Base-by-base conservation (phyloP, 192 early-diverging fungal genomes). In the Paraglomus brasilianum region DNA sequence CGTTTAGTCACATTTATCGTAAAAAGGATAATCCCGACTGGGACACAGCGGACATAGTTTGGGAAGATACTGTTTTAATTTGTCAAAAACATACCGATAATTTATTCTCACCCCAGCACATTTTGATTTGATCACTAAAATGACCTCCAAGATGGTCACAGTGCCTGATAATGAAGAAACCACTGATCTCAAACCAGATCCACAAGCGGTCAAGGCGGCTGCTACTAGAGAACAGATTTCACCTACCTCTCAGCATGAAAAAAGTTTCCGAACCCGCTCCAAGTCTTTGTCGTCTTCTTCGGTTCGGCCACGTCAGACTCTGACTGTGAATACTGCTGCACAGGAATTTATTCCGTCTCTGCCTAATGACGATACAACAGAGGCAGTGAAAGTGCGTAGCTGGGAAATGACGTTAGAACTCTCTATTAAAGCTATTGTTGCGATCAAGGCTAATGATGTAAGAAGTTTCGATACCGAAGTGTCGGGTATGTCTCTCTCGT, bases 391-490 rank as follows among this genome's bases (percentile, higher is more conserved):
- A 80, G 0, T 30, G 30, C 30, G 30, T 30, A 30, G 30, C 30
- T 92, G 90, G 90, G 86, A 92, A 75, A 78, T 80, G 2, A 92
- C 87, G 24, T 75, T 92, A 42, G 88, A 90, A 71, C 77, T 79
- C 7, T 86, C 90, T 10, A 89, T 90, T 46, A 83, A 80, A 19
- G 87, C 90, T n/a, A 88, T 92, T 55, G 85, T 92, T 0, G 89
- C 90, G 13, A 89, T 92, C 64, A 88, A 88, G 67, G 86, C 88
- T 9, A 88, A 85, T 58, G 86, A 87, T 79, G 90, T 92, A 63
- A 77, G 88, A 44, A 87, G 85, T 47, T 92, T 92, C 69, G 90
- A 92, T 70, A 90, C 90, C 0, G 90, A 92, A 74, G 87, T 84
- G 15, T 88, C 88, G 56, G 87, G 87, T 82, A 87, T 81, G 53